phyloP scores from a whole-genome alignment of 495 filamentous ascomycete species.

The Penicillium cataractarum region DNA sequence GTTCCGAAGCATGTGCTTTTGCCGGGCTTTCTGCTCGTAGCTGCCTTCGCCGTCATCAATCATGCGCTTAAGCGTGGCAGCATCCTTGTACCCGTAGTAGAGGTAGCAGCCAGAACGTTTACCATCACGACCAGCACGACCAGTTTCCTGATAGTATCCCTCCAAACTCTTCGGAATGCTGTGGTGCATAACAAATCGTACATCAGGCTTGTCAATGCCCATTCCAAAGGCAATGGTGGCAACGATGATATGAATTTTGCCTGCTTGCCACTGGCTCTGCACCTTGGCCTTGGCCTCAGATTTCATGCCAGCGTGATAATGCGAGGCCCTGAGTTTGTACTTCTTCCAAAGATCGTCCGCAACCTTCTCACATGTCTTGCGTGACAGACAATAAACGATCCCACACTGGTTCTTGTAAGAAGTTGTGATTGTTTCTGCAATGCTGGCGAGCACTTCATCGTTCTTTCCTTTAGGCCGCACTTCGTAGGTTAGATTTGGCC shows the following conservation, averaged over 20 bases:
- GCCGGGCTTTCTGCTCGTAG: conserved; percentile 76
- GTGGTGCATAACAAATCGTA: conserved; percentile 93
- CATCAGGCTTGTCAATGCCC: conserved; percentile 97
- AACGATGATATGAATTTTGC: conserved; percentile 83
- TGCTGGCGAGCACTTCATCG: conserved; percentile 62
- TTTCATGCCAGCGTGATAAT: conserved; percentile 85
- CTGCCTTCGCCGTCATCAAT: conserved; percentile 77
- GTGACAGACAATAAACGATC: conserved; percentile 93
- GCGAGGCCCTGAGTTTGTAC: conserved; percentile 69
- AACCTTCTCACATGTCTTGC: conserved; percentile 77
- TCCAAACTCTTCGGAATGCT: conserved; percentile 93
- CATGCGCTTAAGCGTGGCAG: conserved; percentile 65
- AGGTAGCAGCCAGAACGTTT: conserved; percentile 86
- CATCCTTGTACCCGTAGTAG: conserved; percentile 81
- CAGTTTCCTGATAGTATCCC: conserved; percentile 97
- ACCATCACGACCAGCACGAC: conserved; percentile 90
- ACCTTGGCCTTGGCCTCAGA: conserved; percentile 62
- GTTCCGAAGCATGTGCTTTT: conserved; percentile 79
- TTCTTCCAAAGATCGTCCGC: conserved; percentile 65
- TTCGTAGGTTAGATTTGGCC: conserved; percentile 87
- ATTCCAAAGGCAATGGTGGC: conserved; percentile 99
- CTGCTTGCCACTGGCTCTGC: conserved; percentile 81
- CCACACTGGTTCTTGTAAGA: conserved; percentile 73
- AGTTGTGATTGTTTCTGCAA: conserved; percentile 70
- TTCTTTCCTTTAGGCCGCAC: conserved; percentile 63